phyloP scores from a whole-genome alignment of 345 rosid genomes.

The Xanthoceras sorbifolium region DNA sequence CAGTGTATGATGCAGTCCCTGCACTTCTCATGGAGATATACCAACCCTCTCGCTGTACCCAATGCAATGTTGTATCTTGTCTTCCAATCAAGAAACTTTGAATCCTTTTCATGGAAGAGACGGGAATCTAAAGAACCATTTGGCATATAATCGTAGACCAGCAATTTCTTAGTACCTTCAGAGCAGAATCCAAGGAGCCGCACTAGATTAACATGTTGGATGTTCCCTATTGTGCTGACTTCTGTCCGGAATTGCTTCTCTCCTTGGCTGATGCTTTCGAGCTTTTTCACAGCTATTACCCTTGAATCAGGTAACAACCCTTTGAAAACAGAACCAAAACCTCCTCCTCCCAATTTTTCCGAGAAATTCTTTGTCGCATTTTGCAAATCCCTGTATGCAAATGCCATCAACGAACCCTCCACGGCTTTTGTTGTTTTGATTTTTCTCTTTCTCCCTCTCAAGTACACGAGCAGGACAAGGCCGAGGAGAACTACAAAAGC shows the following conservation, averaged over 20 bases:
- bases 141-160: conserved; percentile 21
- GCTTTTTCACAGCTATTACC: conserved; percentile 76
- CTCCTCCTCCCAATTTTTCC: conserved; percentile 20
- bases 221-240: conserved; percentile 10
- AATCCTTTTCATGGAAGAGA: background rate
- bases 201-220: conserved; percentile 21
- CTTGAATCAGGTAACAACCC: conserved; percentile 59
- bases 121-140: conserved; percentile 16
- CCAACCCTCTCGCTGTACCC: conserved; percentile 49
- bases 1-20: conserved; percentile 16
- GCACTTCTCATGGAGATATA: conserved; percentile 26
- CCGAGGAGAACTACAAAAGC: background rate
- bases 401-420: conserved; percentile 31
- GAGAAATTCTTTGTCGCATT: conserved; percentile 34
- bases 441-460: background rate
- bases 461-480: background rate
- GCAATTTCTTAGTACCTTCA: conserved; percentile 9
- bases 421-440: background rate
- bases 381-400: conserved; percentile 42
- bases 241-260: conserved; percentile 37
- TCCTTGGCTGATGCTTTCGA: conserved; percentile 68
- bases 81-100: conserved; percentile 34
- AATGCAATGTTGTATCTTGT: conserved; percentile 44
- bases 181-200: conserved; percentile 20
- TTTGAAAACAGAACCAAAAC: conserved; percentile 31